phyloP scores from a whole-genome alignment of 1,284 basidiomycete species.

The Cystobasidiaceae sp. region DNA sequence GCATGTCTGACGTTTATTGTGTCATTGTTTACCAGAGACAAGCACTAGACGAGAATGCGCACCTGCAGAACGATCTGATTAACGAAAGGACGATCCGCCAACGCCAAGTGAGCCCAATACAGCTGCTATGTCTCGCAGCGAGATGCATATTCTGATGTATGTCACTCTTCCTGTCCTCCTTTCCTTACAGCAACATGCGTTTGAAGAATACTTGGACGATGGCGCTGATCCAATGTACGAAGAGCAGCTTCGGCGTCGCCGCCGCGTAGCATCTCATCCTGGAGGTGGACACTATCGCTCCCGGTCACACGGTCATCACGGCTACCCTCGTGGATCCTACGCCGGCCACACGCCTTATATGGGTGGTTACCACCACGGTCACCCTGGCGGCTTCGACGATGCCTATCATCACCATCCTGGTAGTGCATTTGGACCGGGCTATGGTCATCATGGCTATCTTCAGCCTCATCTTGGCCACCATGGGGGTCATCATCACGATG shows the following conservation, averaged over 20 bases:
- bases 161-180: not conserved
- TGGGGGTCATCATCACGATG: not conserved
- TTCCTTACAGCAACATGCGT: not conserved
- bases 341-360: too few species aligned
- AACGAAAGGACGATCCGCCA: too few species aligned
- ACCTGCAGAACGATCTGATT: too few species aligned
- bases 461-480: not conserved
- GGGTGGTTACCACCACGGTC: too few species aligned
- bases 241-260: not conserved
- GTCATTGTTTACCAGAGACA: too few species aligned
- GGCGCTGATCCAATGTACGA: slow-evolving; percentile 5
- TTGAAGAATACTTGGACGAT: not conserved
- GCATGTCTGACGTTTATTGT: too few species aligned
- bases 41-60: too few species aligned
- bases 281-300: not conserved
- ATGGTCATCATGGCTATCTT: not conserved
- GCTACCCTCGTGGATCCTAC: too few species aligned
- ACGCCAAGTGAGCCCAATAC: too few species aligned
- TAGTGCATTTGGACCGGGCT: too few species aligned
- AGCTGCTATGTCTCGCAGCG: not conserved
- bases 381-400: too few species aligned
- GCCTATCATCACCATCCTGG: too few species aligned
- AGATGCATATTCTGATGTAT: not conserved
- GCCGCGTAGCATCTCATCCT: not conserved
- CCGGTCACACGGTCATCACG: not conserved